Base-by-base conservation (phyloP, 139 green algal genomes). In the Chlorella sp. region DNA sequence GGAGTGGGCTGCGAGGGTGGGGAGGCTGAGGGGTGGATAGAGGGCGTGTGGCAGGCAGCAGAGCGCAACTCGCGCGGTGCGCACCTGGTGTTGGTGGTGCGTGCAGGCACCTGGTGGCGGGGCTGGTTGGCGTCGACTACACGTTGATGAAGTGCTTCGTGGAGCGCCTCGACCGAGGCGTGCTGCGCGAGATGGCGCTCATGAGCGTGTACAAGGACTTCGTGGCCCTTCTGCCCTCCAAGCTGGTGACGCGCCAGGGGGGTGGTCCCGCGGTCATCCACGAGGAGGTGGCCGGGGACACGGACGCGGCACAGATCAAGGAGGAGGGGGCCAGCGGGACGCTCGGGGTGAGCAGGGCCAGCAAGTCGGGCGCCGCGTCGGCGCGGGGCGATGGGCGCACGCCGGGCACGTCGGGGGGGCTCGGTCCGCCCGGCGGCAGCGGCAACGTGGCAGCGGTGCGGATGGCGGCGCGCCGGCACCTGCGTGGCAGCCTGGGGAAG, bases 121-220 rank as follows among this genome's bases (percentile, higher is more conserved):
- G 65, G 10, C 65, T 71, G 65, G 20, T 20, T 33, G 34, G 29
- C 1, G 34, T 51, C 5, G 33, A 50, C 6, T 71, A 71, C 23
- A 51, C 3, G 2, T 24, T 71, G 24, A 51, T 71, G 32, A 71
- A 71, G 35, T 50, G 33, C 26, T 71, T 71, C 36, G 65, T 71
- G 22, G 65, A 71, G 65, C 35, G 35, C 2, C 35, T 71, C 3
- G 65, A 71, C 65, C 14, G 20, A 22, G 65, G 33, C 26, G 35
- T 71, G 14, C 35, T 71, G 35, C 23, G 65, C 2, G 65, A 71
- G 35, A 71, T 71, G 65, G 65, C 65, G 34, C 5, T 22, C 35
- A 71, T 71, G 65, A 71, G 65, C 35, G 65, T 71, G 23, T 71
- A 50, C 65, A 71, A 71, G 65, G 65, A 71, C 35, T 71, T 71